These are phyloP conservation scores for Ampelomyces quisqualis DNA, from an alignment of 2,329 filamentous ascomycete species.

Conservation along the genomic window DNA sequence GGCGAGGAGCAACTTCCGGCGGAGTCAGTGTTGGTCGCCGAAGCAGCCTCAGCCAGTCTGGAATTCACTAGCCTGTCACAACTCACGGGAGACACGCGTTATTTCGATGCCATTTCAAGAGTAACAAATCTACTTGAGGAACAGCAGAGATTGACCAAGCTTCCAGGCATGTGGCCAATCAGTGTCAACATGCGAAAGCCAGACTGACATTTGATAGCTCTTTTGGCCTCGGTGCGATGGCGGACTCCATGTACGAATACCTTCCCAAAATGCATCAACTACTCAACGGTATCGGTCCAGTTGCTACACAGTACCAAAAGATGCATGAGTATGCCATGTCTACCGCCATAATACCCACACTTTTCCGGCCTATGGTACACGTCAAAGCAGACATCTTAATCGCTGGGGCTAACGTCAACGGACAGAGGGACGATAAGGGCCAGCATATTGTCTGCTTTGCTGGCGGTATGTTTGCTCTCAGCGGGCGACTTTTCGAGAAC, in stretches of 20 bases:
- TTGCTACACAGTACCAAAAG: conserved; percentile 52
- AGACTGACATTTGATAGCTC: conserved; percentile 45
- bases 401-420: conserved; percentile 44
- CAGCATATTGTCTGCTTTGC: conserved; percentile 62
- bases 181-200: conserved; percentile 43
- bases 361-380: conserved; percentile 54
- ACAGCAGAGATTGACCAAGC: conserved; percentile 45
- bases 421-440: conserved; percentile 48
- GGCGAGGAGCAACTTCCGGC: conserved; percentile 43
- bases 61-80: conserved; percentile 51
- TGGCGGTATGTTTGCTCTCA: conserved; percentile 63
- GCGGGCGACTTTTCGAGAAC: conserved; percentile 57
- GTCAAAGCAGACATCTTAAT: conserved; percentile 50
- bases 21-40: conserved; percentile 45
- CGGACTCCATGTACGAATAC: conserved; percentile 43
- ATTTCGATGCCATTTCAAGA: conserved; percentile 49
- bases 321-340: conserved; percentile 57
- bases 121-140: conserved; percentile 45
- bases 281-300: conserved; percentile 46
- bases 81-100: conserved; percentile 47
- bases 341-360: conserved; percentile 47
- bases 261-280: conserved; percentile 51
- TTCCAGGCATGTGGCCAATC: conserved; percentile 53
- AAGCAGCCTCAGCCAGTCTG: conserved; percentile 49
- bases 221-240: conserved; percentile 38